Conservation (phyloP, 371 early-diverging fungal genomes). For the Encephalitozoon hellem region DNA sequence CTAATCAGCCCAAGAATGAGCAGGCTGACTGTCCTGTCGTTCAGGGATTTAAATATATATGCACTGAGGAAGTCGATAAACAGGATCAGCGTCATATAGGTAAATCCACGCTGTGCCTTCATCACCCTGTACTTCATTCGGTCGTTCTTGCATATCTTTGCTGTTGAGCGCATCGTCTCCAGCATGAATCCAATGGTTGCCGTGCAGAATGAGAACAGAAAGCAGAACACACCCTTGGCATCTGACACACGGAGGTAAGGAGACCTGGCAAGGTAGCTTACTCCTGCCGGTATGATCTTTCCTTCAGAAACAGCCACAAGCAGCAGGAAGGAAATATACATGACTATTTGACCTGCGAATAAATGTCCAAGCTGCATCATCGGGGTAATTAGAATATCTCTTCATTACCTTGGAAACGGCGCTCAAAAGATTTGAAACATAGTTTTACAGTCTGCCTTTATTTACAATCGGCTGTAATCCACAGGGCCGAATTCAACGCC, state of each 20-base stretch:
- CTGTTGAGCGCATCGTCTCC: background rate
- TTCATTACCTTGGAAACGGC: background rate
- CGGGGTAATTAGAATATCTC: background rate
- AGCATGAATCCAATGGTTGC: background rate
- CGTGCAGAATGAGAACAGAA: background rate
- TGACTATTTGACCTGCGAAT: background rate
- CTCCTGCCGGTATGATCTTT: background rate
- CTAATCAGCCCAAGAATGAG: background rate
- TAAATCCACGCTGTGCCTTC: conserved; percentile 22
- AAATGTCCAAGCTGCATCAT: conserved; percentile 10
- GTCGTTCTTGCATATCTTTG: background rate
- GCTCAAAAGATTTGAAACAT: background rate
- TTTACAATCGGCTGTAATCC: background rate
- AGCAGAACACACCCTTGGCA: conserved; percentile 30
- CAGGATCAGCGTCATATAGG: conserved; percentile 24
- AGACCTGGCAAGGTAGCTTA: background rate
- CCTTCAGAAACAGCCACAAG: background rate
- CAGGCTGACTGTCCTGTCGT: conserved; percentile 1
- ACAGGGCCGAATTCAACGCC: background rate
- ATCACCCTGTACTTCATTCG: conserved; percentile 4
- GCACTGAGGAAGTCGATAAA: conserved; percentile 31
- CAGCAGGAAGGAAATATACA: background rate
- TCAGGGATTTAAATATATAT: conserved; percentile 26
- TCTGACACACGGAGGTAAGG: conserved; percentile 4
- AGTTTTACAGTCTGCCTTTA: conserved; percentile 7